Evolutionary conservation across 345 rosid species (phyloP), one percentile per base, ranked within the genome.

Genomic region (Pistacia atlantica): DNA sequence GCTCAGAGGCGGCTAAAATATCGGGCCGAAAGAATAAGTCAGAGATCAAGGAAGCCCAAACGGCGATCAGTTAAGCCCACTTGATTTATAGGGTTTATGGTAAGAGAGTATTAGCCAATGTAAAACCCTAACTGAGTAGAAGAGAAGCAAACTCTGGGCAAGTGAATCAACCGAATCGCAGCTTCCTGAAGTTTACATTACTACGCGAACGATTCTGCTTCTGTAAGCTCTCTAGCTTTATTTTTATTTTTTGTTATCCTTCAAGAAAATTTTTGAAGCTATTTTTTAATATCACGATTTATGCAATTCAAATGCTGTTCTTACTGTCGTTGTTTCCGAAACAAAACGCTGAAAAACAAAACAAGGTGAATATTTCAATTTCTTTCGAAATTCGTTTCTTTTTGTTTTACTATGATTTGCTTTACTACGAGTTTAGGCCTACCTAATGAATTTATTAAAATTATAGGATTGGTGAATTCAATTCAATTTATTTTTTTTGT

Each of bases 61-160:
- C 0, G 3, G 63, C 1, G 28, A 14, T 11, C 3, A 4, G 25
- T 55, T 0, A 0, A 33, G 49, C 22, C 59, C 48, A 49, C 25
- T 72, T 22, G 1, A 48, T 60, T 48, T 61, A 8, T 61, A 61
- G 59, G 76, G 68, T 31, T 61, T 11, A 16, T 46, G 7, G 67
- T 5, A 1, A 1, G 56, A 42, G 13, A 13, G 2, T 1, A 28
- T 14, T 11, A 14, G 59, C 57, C 57, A 54, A 13, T 2, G 37
- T 48, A 46, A 65, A 48, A 73, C 76, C 68, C 59, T 61, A 51
- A 11, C 63, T 11, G 12, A 16, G 31, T 20, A n/a, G 76, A n/a
- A 62, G 57, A 33, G 17, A 45, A 25, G 28, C 9, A 3, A 16
- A 62, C 35, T 62, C 7, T 31, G 66, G 18, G 46, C 46, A 7